Percentiles rank a stretch among this genome's conserved stretches.
Conservation (phyloP, 2,329 filamentous ascomycete genomes). For the Paecilomyces variotii region DNA sequence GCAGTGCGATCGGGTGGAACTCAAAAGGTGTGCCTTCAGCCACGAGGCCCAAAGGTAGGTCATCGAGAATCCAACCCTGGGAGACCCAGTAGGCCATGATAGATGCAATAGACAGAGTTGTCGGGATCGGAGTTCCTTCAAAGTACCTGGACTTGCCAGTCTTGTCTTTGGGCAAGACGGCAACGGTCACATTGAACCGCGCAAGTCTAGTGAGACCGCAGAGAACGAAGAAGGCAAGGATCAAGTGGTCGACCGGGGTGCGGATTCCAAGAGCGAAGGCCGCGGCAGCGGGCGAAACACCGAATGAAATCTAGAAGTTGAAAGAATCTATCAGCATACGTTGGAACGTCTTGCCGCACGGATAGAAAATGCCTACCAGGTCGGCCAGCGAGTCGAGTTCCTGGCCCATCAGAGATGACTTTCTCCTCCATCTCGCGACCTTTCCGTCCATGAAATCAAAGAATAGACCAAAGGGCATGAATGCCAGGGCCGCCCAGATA, state of each 20-base stretch:
- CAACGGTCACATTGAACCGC: slow-evolving; percentile 94
- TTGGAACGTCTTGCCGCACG: not conserved
- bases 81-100: slow-evolving; percentile 87
- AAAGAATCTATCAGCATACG: slow-evolving; percentile 2
- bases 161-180: slow-evolving; percentile 81
- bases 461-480: slow-evolving; percentile 89
- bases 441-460: slow-evolving; percentile 98
- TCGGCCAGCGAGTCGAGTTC: slow-evolving; percentile 95
- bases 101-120: slow-evolving; percentile 68
- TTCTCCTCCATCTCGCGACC: slow-evolving; percentile 91
- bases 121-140: slow-evolving; percentile 93
- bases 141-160: slow-evolving; percentile 91
- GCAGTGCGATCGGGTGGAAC: slow-evolving; percentile 70
- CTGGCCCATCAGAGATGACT: slow-evolving; percentile 96
- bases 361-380: slow-evolving; percentile 53
- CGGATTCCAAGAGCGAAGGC: slow-evolving; percentile 86
- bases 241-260: slow-evolving; percentile 71
- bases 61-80: slow-evolving; percentile 68
- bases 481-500: slow-evolving; percentile 72
- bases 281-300: slow-evolving; percentile 76
- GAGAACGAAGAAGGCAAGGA: slow-evolving; percentile 81
- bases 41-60: slow-evolving; percentile 68
- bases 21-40: slow-evolving; percentile 62
- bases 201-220: slow-evolving; percentile 89
- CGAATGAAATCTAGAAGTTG: slow-evolving; percentile 73